phyloP scores from a whole-genome alignment of 805 yeast species.

The Sugiyamaella boreocaroliniensis region DNA sequence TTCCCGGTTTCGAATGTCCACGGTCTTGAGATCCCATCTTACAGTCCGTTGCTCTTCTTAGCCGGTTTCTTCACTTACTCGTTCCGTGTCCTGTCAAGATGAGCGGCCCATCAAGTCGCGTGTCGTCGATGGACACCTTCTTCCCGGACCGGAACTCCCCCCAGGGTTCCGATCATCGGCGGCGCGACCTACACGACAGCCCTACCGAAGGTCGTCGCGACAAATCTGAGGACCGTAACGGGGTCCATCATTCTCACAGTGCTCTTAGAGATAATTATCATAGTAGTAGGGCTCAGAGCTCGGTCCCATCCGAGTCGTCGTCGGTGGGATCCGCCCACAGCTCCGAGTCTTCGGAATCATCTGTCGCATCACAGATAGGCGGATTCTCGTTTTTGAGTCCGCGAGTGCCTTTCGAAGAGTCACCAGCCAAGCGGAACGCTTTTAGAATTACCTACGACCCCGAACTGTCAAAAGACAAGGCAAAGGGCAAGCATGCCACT shows the following conservation, averaged over 20 bases:
- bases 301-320: not conserved
- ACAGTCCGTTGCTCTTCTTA: too few species aligned
- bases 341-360: not conserved
- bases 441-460: slow-evolving; percentile 46
- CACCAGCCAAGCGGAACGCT: slow-evolving; percentile 15
- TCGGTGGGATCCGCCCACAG: not conserved
- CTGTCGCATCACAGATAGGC: not conserved
- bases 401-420: not conserved
- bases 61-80: too few species aligned
- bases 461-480: slow-evolving; percentile 39
- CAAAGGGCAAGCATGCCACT: slow-evolving; percentile 33
- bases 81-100: not conserved
- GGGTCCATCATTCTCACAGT: not conserved
- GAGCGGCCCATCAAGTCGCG: not conserved
- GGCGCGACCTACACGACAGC: too few species aligned
- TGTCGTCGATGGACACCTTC: not conserved
- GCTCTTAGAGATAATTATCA: not conserved
- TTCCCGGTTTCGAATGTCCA: not conserved
- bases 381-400: not conserved
- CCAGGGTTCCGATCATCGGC: too few species aligned
- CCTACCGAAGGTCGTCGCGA: too few species aligned
- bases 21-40: too few species aligned
- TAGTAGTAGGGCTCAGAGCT: not conserved
- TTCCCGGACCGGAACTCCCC: not conserved
- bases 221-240: too few species aligned